Base-by-base conservation (phyloP, 208 protist species). In the Leishmania guyanensis region DNA sequence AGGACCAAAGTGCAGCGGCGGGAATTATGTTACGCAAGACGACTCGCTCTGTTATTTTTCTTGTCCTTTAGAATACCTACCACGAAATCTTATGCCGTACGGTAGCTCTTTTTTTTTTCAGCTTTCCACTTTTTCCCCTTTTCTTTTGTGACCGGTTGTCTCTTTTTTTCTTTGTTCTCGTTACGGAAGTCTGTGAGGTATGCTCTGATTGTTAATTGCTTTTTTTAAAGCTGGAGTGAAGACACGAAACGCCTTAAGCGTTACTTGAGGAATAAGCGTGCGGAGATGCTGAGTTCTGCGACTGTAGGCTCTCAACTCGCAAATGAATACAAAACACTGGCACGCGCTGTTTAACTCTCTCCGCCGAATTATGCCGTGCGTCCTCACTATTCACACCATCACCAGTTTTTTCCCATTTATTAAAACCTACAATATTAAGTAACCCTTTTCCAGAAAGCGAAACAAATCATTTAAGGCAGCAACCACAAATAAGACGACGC, bases 351-450 rank as follows among this genome's bases (percentile, higher is more conserved):
- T 36, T 48, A 71, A 51, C 51, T 50, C 10, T 73, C 71, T 68
- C 78, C 75, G 56, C 78, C 58, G 51, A 20, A 36, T 65, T 48
- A 54, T 65, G 39, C 54, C 17, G 73, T 77, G 51, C 54, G 53
- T n/a, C 73, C 73, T 65, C 53, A 26, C 73, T 77, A 29, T 65
- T 77, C 73, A 77, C 73, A 77, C 50, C 54, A 65, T 62, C 73
- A 62, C 51, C 29, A 53, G 6, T 64, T 86, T 82, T 71, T 66
- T 84, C 75, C n/a, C 77, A 10, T 82, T 64, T 82, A 77, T 64
- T 70, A 66, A 72, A 46, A 50, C 39, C 50, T 51, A 79, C 43
- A n/a, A 54, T 53, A 72, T 82, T 81, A 66, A 48, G 36, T 75
- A 58, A 66, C 5, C 68, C 58, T 79, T 62, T 87, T 80, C 71